Percentiles rank a stretch among this genome's conserved stretches.
Conservation (phyloP, 768 basidiomycete species). For the Psilocybe cubensis region DNA sequence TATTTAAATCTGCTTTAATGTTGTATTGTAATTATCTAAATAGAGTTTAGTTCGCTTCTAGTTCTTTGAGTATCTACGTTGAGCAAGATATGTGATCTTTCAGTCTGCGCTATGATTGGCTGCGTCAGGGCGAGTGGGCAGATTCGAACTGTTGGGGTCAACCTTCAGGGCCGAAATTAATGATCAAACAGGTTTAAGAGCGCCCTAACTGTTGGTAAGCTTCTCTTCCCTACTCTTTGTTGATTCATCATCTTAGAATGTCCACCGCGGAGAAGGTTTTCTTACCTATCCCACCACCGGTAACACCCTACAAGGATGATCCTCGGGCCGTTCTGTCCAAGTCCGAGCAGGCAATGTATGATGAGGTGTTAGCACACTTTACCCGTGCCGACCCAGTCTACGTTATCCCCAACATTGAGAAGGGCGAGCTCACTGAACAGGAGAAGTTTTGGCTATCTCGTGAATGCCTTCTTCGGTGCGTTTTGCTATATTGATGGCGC, state of each 20-base stretch:
- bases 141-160: not conserved
- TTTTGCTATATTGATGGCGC: not conserved
- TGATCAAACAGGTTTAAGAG: not conserved
- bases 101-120: not conserved
- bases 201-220: not conserved
- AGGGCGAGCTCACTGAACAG: constrained; percentile 54
- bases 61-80: no score
- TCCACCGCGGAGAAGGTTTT: constrained; percentile 34
- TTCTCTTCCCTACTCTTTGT: no score
- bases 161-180: not conserved
- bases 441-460: constrained; percentile 84
- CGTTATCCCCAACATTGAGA: constrained; percentile 48
- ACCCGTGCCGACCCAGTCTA: constrained; percentile 45
- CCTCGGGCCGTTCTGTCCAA: constrained; percentile 42
- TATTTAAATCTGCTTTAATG: not conserved
- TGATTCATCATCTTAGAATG: not conserved
- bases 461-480: constrained; percentile 73
- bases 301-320: constrained; percentile 28
- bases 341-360: constrained; percentile 51
- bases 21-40: constrained; percentile 5
- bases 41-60: not conserved
- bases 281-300: constrained; percentile 35
- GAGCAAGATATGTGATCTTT: not conserved
- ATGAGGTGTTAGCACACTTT: constrained; percentile 65
- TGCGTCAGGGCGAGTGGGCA: not conserved